Percentiles rank a stretch among this genome's conserved stretches.
These are phyloP conservation scores for Psilocybe cyanescens DNA, from an alignment of 768 basidiomycete species.

Conservation along the genomic window DNA sequence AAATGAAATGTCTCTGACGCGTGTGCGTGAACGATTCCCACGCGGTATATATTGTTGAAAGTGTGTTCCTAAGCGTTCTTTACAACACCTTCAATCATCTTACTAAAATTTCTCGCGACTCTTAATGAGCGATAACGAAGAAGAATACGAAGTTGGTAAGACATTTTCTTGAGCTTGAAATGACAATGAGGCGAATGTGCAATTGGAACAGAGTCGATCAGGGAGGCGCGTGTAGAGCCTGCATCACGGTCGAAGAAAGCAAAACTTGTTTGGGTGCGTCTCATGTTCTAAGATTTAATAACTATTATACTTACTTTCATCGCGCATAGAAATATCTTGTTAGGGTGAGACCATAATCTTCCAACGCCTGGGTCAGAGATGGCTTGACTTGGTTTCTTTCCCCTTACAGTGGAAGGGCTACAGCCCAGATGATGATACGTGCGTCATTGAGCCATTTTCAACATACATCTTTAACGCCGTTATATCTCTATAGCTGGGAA, in stretches of 20 bases:
- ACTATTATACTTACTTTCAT: constrained; percentile 5
- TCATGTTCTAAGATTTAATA: constrained; percentile 1
- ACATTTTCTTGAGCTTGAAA: constrained; percentile 7
- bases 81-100: not conserved
- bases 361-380: not conserved
- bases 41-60: not conserved
- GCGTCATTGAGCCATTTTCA: constrained; percentile 27
- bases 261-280: constrained; percentile 55
- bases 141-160: constrained; percentile 75
- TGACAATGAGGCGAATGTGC: constrained; percentile 2
- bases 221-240: constrained; percentile 51
- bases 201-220: constrained; percentile 49
- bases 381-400: not conserved
- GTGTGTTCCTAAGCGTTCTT: not conserved
- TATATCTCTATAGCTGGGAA: constrained; percentile 63
- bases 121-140: constrained; percentile 39
- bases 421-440: constrained; percentile 57
- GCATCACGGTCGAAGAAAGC: constrained; percentile 39
- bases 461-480: not conserved
- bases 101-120: not conserved
- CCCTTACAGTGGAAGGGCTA: constrained; percentile 65
- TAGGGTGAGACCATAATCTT: constrained; percentile 44
- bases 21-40: not conserved
- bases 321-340: constrained; percentile 56
- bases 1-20: no score